A percentile compares a stretch with the other conserved stretches of the same genome.
phyloP scores from a whole-genome alignment of 441 rosid genomes.

The Bruguiera hainesii region DNA sequence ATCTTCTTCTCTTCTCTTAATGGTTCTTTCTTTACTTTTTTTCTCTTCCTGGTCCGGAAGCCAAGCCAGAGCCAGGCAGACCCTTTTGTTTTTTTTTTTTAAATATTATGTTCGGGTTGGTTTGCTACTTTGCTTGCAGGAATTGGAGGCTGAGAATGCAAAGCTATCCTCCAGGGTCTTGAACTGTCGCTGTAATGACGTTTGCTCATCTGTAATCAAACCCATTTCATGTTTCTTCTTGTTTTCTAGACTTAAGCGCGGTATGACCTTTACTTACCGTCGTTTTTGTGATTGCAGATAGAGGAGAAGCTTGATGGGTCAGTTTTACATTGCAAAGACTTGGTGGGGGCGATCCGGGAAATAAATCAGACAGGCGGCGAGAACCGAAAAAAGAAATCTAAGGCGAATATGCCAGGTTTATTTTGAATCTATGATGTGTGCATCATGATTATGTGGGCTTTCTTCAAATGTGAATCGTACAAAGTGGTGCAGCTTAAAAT shows the following conservation, averaged over 20 bases:
- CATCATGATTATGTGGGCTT: not conserved
- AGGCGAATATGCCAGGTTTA: constrained; percentile 29
- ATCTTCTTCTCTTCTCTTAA: constrained; percentile 4
- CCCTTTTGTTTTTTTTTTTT: too few species aligned
- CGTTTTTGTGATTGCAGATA: constrained; percentile 31
- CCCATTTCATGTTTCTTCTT: not conserved
- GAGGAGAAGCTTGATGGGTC: constrained; percentile 31
- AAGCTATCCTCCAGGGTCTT: constrained; percentile 45
- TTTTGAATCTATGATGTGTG: not conserved
- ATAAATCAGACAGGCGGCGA: constrained; percentile 22
- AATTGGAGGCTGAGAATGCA: constrained; percentile 57
- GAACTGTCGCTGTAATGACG: constrained; percentile 51
- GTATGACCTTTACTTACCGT: too few species aligned
- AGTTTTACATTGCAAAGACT: constrained; percentile 18
- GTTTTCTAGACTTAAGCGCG: not conserved
- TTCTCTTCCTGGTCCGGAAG: not conserved
- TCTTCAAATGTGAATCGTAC: not conserved
- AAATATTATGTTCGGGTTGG: not conserved
- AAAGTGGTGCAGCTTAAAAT: not conserved
- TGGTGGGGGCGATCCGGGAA: constrained; percentile 25
- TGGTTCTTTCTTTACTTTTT: not conserved
- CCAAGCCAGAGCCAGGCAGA: too few species aligned
- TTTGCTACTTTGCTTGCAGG: constrained; percentile 30
- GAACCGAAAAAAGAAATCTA: constrained; percentile 33
- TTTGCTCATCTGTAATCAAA: constrained; percentile 7